Evolutionary conservation across 2,329 filamentous ascomycete genomes (phyloP), one percentile per base, ranked within the genome.

Genomic region (Fusarium nygamai): DNA sequence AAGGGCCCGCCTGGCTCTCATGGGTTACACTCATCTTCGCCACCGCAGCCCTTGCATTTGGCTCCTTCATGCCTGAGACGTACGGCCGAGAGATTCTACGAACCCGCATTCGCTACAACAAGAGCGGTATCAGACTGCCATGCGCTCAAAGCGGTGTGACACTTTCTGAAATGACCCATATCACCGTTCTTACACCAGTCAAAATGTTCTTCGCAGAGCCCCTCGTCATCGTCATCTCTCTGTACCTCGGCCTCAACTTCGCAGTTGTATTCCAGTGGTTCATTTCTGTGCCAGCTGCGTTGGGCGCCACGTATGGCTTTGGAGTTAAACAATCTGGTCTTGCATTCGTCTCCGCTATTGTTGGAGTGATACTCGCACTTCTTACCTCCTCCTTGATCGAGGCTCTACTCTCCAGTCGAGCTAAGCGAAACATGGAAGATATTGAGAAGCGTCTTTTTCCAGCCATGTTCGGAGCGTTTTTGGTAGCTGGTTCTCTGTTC

Each of bases 11-110:
- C 8, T 65, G 62, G 62, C 58, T 53, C 8, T 65, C 58, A 1
- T 63, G 58, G 62, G 46, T 41, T 17, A 43, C 58, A 3, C 58
- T 63, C 36, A 43, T 65, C 6, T 54, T 65, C 22, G 62, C 38
- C 3, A 53, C 39, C 13, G 31, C 36, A 29, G 33, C 58, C 17
- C 36, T 64, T 17, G 62, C 62, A 10, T 65, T 65, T 12, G 46
- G 46, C 6, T 63, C 46, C 8, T 65, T 64, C 33, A 64, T 65
- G 62, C 62, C 62, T 1, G 62, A 65, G 6, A 65, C 62, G 19
- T 53, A 65, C 39, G 22, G 24, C 2, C 58, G 59, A 17, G 36
- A 64, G 19, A 63, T 65, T 7, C 4, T 51, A 19, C 36, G 59
- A 53, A 54, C 59, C 4, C 62, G 62, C 9, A 64, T 64, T 29